These are phyloP conservation scores for Podaxis mareebaensis DNA, from an alignment of 768 basidiomycete genomes.

Conservation along the genomic window DNA sequence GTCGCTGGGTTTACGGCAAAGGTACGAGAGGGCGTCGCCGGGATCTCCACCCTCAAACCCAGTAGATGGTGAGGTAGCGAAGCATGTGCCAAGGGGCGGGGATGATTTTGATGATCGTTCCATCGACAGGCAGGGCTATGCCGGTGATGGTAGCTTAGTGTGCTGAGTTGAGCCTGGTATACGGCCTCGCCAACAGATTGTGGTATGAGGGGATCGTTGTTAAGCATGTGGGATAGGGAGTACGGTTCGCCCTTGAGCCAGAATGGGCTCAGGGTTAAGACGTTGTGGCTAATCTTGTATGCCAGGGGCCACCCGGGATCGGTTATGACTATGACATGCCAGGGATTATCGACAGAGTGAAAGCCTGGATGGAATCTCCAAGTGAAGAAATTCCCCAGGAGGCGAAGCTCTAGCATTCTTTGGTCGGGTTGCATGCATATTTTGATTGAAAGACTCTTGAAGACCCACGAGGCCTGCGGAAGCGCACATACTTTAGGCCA, in stretches of 20 bases:
- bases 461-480: constrained; percentile 18
- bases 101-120: constrained; percentile 39
- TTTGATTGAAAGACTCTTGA: constrained; percentile 37
- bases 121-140: constrained; percentile 60
- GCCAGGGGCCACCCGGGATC: no score
- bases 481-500: constrained; percentile 21
- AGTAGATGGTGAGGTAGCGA: constrained; percentile 33
- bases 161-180: constrained; percentile 59
- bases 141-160: constrained; percentile 63
- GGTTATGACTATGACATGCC: no score
- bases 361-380: constrained; percentile 39
- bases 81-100: constrained; percentile 53
- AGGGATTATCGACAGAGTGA: no score
- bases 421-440: constrained; percentile 40
- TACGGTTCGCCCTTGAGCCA: constrained; percentile 67
- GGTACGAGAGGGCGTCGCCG: no score
- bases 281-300: constrained; percentile 39
- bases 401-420: constrained; percentile 43
- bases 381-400: constrained; percentile 62
- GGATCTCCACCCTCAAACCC: constrained; percentile 18
- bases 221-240: constrained; percentile 57
- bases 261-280: constrained; percentile 46
- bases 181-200: constrained; percentile 52
- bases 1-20: constrained; percentile 48
- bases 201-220: constrained; percentile 35